Percentiles rank a stretch among this genome's conserved stretches.
phyloP scores from a whole-genome alignment of 177 flowering plant species.

The Tripterygium wilfordii region DNA sequence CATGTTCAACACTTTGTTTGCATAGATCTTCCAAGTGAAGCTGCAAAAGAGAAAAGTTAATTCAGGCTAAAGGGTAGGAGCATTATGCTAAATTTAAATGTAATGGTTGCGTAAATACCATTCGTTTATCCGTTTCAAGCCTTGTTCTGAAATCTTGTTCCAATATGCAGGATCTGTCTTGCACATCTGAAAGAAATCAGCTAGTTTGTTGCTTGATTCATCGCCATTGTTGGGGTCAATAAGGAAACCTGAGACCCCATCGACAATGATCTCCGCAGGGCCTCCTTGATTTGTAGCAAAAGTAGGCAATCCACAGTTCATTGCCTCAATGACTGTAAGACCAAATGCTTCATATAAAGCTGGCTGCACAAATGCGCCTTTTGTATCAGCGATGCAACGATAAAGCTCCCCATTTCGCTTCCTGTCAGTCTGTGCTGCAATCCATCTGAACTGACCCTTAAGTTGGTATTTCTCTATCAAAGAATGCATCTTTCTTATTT shows the following conservation, averaged over 20 bases:
- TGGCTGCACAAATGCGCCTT: conserved; percentile 63
- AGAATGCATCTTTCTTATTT: conserved; percentile 52
- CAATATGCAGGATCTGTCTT: conserved; percentile 37
- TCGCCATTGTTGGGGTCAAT: conserved; percentile 45
- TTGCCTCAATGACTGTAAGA: conserved; percentile 67
- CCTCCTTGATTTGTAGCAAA: conserved; percentile 69
- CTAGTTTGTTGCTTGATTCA: conserved; percentile 42
- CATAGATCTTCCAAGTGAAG: conserved; percentile 72
- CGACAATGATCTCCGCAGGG: conserved; percentile 63
- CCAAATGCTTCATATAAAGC: conserved; percentile 68
- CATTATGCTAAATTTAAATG: too few species aligned
- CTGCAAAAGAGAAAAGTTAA: conserved; percentile 18
- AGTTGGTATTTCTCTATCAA: conserved; percentile 47
- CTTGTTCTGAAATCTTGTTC: conserved; percentile 33
- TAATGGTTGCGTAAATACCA: conserved; percentile 26
- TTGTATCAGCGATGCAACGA: conserved; percentile 59
- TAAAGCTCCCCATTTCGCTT: conserved; percentile 54
- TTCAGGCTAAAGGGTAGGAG: not conserved
- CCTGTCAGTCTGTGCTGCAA: conserved; percentile 52
- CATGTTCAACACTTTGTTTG: conserved; percentile 51
- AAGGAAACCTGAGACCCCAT: conserved; percentile 62
- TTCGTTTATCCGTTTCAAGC: conserved; percentile 48
- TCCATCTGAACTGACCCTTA: conserved; percentile 65
- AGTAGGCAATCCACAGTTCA: conserved; percentile 66
- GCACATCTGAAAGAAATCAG: conserved; percentile 50